Percentiles rank a stretch among this genome's conserved stretches.
These are phyloP conservation scores for Nitzschia putrida DNA, from an alignment of 108 stramenopile genomes.

Conservation along the genomic window DNA sequence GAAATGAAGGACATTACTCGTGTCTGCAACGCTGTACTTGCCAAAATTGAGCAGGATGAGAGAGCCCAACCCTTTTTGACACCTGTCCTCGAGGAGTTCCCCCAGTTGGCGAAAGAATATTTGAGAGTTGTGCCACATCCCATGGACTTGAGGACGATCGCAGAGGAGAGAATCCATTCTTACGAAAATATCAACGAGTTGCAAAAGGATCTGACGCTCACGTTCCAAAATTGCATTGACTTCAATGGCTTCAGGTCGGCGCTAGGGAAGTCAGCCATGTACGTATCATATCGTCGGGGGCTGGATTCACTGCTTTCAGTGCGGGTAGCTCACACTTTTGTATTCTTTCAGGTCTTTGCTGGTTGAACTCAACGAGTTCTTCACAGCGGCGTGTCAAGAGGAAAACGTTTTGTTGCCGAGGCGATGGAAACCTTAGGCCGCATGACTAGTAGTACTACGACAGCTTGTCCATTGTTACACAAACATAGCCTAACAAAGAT, in stretches of 20 bases:
- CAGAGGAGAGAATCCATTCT: conserved; percentile 54
- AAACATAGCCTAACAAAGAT: too few relatives aligned
- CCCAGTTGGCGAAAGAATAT: conserved; percentile 57
- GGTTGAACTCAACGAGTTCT: conserved; percentile 32
- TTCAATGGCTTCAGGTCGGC: conserved; percentile 59
- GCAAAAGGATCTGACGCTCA: conserved; percentile 67
- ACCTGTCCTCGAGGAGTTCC: conserved; percentile 70
- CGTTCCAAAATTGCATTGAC: conserved; percentile 66
- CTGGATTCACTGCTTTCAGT: background rate
- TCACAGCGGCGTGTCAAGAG: conserved; percentile 31
- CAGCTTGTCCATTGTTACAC: too few relatives aligned
- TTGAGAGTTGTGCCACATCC: conserved; percentile 45
- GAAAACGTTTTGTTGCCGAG: conserved; percentile 23
- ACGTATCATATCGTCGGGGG: conserved; percentile 10
- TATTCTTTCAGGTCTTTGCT: background rate
- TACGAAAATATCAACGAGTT: conserved; percentile 64
- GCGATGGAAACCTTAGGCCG: conserved; percentile 27
- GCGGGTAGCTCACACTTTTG: background rate
- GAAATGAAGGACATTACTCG: conserved; percentile 32
- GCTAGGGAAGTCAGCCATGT: conserved; percentile 42
- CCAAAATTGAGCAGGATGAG: conserved; percentile 30
- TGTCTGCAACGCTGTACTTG: conserved; percentile 31
- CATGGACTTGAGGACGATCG: conserved; percentile 84
- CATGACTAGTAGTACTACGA: too few relatives aligned
- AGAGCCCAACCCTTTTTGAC: conserved; percentile 34